Percentiles rank a stretch among this genome's conserved stretches.
Conservation (phyloP, 176 grass and related monocot genomes). For the Hsuehochloa calcarea region DNA sequence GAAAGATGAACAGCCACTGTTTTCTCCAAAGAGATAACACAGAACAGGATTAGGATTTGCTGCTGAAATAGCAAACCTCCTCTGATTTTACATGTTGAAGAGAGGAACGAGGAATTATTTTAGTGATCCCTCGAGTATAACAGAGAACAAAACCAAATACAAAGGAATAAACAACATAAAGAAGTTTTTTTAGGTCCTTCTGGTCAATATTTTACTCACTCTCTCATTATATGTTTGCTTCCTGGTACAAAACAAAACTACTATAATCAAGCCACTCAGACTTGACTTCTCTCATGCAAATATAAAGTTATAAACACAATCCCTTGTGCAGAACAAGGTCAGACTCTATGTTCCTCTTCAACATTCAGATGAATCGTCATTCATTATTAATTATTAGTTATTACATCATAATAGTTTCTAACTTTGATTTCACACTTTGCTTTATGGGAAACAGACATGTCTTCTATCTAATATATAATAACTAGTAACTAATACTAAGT, state of each 20-base stretch:
- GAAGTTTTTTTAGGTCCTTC: background rate
- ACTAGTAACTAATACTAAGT: background rate
- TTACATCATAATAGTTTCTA: background rate
- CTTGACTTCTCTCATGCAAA: slow-evolving; percentile 15
- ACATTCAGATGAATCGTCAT: slow-evolving; percentile 8
- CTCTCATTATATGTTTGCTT: slow-evolving; percentile 4
- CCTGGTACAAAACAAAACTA: background rate
- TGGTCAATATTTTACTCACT: background rate
- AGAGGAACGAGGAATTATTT: background rate
- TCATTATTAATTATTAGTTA: background rate
- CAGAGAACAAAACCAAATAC: background rate
- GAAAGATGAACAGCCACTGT: too few species aligned
- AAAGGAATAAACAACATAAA: background rate
- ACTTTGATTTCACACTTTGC: background rate
- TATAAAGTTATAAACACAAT: background rate
- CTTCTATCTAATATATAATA: background rate
- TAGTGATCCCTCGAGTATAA: background rate
- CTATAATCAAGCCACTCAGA: background rate
- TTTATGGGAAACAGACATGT: background rate
- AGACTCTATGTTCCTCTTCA: background rate
- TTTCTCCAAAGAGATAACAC: background rate
- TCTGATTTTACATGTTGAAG: background rate
- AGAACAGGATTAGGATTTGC: background rate
- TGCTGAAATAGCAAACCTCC: background rate
- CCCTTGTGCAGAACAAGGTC: background rate